A percentile compares a stretch with the other conserved stretches of the same genome.
Conservation (phyloP, 257 asterid species). For the Jasminum sambac region DNA sequence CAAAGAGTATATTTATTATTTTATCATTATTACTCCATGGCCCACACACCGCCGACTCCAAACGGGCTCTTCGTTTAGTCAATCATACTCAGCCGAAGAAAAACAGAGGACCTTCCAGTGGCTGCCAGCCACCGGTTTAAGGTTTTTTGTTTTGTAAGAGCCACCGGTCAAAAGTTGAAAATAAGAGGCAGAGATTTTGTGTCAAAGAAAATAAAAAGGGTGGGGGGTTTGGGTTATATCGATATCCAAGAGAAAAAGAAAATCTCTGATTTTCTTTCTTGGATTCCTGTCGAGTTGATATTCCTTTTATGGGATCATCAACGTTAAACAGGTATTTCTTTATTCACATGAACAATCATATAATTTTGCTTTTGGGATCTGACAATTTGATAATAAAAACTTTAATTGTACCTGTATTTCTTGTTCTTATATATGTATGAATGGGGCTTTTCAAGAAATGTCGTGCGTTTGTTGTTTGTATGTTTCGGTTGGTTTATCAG, state of each 20-base stretch:
- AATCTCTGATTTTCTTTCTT: not conserved
- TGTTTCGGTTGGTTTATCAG: not conserved
- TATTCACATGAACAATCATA: not conserved
- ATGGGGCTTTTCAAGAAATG: not conserved
- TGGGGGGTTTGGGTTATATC: not conserved
- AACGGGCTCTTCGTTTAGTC: too few relatives aligned
- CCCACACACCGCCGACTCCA: too few relatives aligned
- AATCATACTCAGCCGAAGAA: not conserved
- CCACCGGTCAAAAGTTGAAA: not conserved
- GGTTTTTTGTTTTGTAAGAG: not conserved
- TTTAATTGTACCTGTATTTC: not conserved
- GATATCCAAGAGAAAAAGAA: not conserved
- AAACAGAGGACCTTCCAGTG: not conserved
- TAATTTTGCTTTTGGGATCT: not conserved
- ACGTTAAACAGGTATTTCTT: not conserved
- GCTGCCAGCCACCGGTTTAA: not conserved
- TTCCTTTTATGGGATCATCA: not conserved
- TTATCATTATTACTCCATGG: too few relatives aligned
- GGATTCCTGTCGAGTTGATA: not conserved
- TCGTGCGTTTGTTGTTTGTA: too few relatives aligned
- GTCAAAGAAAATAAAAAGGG: not conserved
- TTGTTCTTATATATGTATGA: not conserved
- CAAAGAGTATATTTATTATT: too few relatives aligned
- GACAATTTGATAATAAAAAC: not conserved
- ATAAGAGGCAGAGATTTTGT: not conserved